Percentiles rank a stretch among this genome's conserved stretches.
These are phyloP conservation scores for Cystobasidium pallidum DNA, from an alignment of 1,284 basidiomycete species.

Conservation along the genomic window DNA sequence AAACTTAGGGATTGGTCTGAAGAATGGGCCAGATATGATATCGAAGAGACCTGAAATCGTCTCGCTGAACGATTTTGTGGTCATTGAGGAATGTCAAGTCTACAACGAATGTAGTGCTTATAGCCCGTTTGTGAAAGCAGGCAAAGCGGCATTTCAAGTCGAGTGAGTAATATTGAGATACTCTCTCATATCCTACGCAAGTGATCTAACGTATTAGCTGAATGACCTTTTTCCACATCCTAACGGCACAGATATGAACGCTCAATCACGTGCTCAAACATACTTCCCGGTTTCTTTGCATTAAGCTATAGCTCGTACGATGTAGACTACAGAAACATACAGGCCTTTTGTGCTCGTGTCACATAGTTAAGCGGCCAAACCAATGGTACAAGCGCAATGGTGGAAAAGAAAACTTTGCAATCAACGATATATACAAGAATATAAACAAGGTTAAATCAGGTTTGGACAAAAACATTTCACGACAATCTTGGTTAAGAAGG, in stretches of 20 bases:
- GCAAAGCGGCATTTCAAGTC: constrained; percentile 42
- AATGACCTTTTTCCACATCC: too few relatives aligned
- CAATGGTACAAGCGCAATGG: not conserved
- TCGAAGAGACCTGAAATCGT: constrained; percentile 46
- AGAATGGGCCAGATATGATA: constrained; percentile 54
- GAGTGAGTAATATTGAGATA: constrained; percentile 29
- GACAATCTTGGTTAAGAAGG: too few relatives aligned
- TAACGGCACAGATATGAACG: constrained; percentile 16
- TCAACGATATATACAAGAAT: too few relatives aligned
- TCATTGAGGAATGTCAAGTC: constrained; percentile 42
- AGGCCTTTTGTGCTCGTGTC: not conserved
- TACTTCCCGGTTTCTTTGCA: constrained; percentile 37
- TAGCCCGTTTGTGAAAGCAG: constrained; percentile 27
- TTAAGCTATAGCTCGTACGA: constrained; percentile 33
- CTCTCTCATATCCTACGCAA: too few relatives aligned
- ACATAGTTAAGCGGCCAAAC: not conserved
- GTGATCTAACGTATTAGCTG: too few relatives aligned
- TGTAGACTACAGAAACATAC: constrained; percentile 36
- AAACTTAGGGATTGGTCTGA: constrained; percentile 52
- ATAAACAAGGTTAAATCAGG: too few relatives aligned
- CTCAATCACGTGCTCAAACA: constrained; percentile 17
- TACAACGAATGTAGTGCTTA: constrained; percentile 41
- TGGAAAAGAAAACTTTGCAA: too few relatives aligned
- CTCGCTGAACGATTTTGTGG: constrained; percentile 33
- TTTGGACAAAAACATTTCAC: too few relatives aligned